Evolutionary conservation across 345 rosid species (phyloP).

Genomic region (Syzygium jambos): DNA sequence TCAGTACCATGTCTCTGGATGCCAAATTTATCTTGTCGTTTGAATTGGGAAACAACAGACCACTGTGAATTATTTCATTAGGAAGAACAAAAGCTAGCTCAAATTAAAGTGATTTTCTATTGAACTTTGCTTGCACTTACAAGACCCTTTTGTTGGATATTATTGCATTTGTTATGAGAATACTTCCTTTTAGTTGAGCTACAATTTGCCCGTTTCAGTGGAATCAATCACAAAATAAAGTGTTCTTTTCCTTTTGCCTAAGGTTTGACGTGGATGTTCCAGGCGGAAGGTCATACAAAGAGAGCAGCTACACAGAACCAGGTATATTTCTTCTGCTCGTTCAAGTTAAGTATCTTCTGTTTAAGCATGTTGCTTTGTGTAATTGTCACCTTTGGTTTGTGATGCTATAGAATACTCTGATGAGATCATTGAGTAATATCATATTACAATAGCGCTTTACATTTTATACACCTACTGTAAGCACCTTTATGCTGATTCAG

Average conservation of each 20-base stretch:
- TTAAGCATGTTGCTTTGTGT: not conserved
- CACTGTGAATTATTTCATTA: not conserved
- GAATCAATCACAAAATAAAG: not conserved
- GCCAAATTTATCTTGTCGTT: not conserved
- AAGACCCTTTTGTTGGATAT: not conserved
- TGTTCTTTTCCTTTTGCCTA: conserved; percentile 2
- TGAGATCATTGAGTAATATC: not conserved
- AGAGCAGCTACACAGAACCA: conserved; percentile 85
- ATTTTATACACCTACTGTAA: not conserved
- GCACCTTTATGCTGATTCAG: not conserved
- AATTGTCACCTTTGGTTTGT: not conserved
- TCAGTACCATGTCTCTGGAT: not conserved
- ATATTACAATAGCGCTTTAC: not conserved
- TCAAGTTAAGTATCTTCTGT: not conserved
- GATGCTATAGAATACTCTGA: not conserved
- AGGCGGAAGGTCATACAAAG: conserved; percentile 76
- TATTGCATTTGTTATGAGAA: not conserved
- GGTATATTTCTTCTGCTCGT: conserved; percentile 23
- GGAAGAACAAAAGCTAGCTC: not conserved
- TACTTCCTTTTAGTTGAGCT: not conserved
- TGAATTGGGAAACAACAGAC: not conserved
- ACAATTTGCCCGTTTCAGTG: not conserved
- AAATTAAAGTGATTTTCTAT: not conserved
- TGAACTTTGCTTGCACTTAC: not conserved
- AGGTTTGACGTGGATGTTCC: conserved; percentile 97